These are phyloP conservation scores for Calocera cornea DNA, from an alignment of 768 basidiomycete genomes.

Conservation along the genomic window DNA sequence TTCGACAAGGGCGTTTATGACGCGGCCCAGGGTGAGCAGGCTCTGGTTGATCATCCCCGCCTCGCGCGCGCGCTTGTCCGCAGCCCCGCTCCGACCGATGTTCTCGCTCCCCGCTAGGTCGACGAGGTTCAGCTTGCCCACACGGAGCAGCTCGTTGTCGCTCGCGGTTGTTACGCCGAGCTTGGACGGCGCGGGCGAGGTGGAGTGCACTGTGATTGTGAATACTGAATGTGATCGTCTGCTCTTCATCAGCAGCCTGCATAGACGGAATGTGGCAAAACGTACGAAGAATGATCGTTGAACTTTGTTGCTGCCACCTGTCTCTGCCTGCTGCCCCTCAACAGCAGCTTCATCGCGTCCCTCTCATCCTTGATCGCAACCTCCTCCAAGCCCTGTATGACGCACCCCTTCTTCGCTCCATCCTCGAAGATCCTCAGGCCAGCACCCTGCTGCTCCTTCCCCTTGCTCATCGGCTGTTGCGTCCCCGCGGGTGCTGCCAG, in stretches of 20 bases:
- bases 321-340: slow-evolving; percentile 77
- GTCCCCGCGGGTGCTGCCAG: slow-evolving; percentile 51
- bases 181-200: slow-evolving; percentile 21
- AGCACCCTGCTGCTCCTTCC: slow-evolving; percentile 30
- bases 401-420: slow-evolving; percentile 68
- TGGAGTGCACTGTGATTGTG: slow-evolving; percentile 86
- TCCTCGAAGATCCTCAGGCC: slow-evolving; percentile 91
- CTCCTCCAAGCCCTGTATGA: slow-evolving; percentile 93
- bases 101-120: slow-evolving; percentile 97
- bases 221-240: slow-evolving; percentile 96
- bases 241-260: not conserved
- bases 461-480: slow-evolving; percentile 68
- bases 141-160: slow-evolving; percentile 79
- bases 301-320: slow-evolving; percentile 95
- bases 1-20: slow-evolving; percentile 92
- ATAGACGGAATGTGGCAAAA: not conserved
- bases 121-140: slow-evolving; percentile 93
- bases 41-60: slow-evolving; percentile 99
- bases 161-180: slow-evolving; percentile 45
- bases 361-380: slow-evolving; percentile 65
- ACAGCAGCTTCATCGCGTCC: slow-evolving; percentile 70
- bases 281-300: slow-evolving; percentile 73
- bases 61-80: slow-evolving; percentile 86
- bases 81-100: slow-evolving; percentile 88
- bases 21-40: slow-evolving; percentile 86